Percentiles rank a stretch among this genome's conserved stretches.
These are phyloP conservation scores for Limnanthes douglasii DNA, from an alignment of 345 rosid species.

Conservation along the genomic window DNA sequence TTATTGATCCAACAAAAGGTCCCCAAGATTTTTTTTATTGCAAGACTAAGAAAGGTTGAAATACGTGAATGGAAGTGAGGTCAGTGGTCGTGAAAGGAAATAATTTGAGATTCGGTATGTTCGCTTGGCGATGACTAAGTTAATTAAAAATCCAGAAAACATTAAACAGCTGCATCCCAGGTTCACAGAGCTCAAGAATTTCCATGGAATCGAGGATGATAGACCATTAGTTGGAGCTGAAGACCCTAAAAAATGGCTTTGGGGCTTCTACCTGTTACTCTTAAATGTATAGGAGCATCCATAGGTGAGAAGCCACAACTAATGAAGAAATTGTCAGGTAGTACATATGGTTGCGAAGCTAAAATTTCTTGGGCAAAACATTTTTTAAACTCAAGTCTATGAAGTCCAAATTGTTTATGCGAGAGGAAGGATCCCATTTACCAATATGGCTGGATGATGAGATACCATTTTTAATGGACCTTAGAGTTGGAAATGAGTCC, in stretches of 20 bases:
- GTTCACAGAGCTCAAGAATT: conserved; percentile 58
- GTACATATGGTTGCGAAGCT: conserved; percentile 62
- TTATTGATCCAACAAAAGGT: conserved; percentile 61
- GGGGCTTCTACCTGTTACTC: conserved; percentile 58
- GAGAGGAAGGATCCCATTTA: conserved; percentile 52
- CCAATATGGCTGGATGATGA: conserved; percentile 43
- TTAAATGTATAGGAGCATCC: conserved; percentile 76
- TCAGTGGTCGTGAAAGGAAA: conserved; percentile 72
- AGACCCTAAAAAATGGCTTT: conserved; percentile 73
- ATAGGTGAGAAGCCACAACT: conserved; percentile 62
- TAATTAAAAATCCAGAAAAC: conserved; percentile 29
- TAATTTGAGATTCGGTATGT: conserved; percentile 97
- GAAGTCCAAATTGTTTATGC: conserved; percentile 34
- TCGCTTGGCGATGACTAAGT: conserved; percentile 60
- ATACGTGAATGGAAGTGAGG: conserved; percentile 94
- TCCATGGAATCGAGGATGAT: conserved; percentile 77
- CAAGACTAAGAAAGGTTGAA: conserved; percentile 65
- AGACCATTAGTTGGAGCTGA: conserved; percentile 27
- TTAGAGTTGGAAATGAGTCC: too few relatives aligned
- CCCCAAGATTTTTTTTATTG: conserved; percentile 65
- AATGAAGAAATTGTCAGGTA: conserved; percentile 78
- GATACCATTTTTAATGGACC: too few relatives aligned
- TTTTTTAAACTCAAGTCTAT: too few relatives aligned
- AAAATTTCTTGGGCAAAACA: too few relatives aligned
- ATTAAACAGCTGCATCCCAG: conserved; percentile 57